A percentile compares a stretch with the other conserved stretches of the same genome.
Conservation (phyloP, 1,284 basidiomycete species). For the Moniliophthora roreri region DNA sequence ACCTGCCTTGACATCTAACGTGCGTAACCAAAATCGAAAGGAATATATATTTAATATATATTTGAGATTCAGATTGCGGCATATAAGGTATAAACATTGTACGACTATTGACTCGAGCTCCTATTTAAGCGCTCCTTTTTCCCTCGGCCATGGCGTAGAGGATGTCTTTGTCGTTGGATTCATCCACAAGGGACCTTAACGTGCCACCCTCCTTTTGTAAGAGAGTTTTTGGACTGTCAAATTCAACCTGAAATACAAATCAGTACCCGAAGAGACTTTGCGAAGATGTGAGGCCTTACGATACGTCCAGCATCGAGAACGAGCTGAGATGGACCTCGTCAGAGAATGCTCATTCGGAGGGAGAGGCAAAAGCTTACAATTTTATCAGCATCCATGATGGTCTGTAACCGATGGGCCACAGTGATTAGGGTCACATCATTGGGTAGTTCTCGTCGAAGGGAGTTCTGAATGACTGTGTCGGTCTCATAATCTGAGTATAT, state of each 20-base stretch:
- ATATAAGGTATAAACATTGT: not conserved
- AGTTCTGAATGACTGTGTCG: constrained; percentile 57
- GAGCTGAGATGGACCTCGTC: not conserved
- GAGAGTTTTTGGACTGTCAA: constrained; percentile 49
- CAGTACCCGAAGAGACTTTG: not conserved
- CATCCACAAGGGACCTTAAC: constrained; percentile 48
- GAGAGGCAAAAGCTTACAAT: constrained; percentile 10
- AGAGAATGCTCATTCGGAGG: constrained; percentile 48
- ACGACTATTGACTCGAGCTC: not conserved
- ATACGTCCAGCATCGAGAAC: constrained; percentile 20
- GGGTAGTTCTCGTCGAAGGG: constrained; percentile 52
- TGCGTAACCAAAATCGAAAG: too few relatives aligned
- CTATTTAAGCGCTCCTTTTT: not conserved
- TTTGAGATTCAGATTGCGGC: not conserved
- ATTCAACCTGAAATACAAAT: constrained; percentile 30
- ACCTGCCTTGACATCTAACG: too few relatives aligned
- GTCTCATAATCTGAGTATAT: constrained; percentile 52
- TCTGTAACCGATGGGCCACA: constrained; percentile 69
- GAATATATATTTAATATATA: too few relatives aligned
- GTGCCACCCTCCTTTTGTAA: constrained; percentile 43
- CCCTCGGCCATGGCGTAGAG: constrained; percentile 25
- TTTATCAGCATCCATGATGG: constrained; percentile 68
- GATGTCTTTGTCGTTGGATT: constrained; percentile 34
- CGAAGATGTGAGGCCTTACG: constrained; percentile 1
- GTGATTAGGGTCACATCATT: constrained; percentile 62